A percentile compares a stretch with the other conserved stretches of the same genome.
Evolutionary conservation across 805 yeast genomes (phyloP).

Genomic region (Saccharomycopsis amapae): DNA sequence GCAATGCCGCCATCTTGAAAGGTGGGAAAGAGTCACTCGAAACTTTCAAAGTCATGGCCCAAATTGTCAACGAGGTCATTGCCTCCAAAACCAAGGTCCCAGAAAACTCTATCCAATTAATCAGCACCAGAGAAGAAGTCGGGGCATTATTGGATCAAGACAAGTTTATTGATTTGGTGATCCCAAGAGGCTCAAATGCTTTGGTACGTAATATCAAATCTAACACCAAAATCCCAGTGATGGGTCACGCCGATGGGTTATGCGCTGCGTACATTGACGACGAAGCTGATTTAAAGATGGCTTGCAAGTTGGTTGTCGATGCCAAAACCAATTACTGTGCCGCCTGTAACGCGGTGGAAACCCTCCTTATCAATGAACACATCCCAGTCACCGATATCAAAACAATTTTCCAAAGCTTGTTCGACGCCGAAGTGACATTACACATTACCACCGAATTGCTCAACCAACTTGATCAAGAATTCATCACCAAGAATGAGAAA

Average conservation of each 20-base stretch:
- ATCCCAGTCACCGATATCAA: slow-evolving; percentile 30
- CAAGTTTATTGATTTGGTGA: slow-evolving; percentile 84
- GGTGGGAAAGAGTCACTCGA: slow-evolving; percentile 93
- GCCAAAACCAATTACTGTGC: slow-evolving; percentile 96
- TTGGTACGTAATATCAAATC: slow-evolving; percentile 81
- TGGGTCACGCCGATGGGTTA: slow-evolving; percentile 98
- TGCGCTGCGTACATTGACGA: slow-evolving; percentile 82
- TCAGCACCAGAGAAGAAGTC: slow-evolving; percentile 85
- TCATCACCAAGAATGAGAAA: slow-evolving; percentile 24
- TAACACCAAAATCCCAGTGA: slow-evolving; percentile 88
- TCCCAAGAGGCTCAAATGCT: slow-evolving; percentile 96
- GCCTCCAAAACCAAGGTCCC: slow-evolving; percentile 63
- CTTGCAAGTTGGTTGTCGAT: slow-evolving; percentile 69
- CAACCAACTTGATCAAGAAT: slow-evolving; percentile 22
- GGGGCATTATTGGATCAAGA: slow-evolving; percentile 80
- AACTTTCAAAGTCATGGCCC: slow-evolving; percentile 78
- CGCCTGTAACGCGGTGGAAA: slow-evolving; percentile 97
- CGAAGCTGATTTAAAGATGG: slow-evolving; percentile 71
- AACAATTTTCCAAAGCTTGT: slow-evolving; percentile 38
- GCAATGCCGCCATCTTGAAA: slow-evolving; percentile 92
- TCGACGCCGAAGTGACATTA: slow-evolving; percentile 61
- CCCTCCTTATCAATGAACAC: slow-evolving; percentile 55
- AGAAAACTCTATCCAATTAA: slow-evolving; percentile 71
- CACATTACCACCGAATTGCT: slow-evolving; percentile 53
- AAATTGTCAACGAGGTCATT: slow-evolving; percentile 56